Evolutionary conservation across 2,329 filamentous ascomycete species (phyloP), one percentile per base, ranked within the genome.

Genomic region (Aspergillus japonicus): DNA sequence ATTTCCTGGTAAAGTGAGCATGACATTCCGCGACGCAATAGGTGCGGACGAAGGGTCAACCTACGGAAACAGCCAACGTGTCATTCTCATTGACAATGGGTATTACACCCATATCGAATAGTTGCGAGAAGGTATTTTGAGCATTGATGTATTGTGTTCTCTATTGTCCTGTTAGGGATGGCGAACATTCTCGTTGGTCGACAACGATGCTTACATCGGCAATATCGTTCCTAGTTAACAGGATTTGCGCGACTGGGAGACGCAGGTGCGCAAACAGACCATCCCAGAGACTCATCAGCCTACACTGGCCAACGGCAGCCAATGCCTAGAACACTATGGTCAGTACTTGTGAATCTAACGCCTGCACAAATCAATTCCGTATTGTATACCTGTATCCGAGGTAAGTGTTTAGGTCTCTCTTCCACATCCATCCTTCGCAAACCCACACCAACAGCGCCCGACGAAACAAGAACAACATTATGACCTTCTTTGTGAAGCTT

Each of bases 61-160:
- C 31, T 77, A 82, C 80, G 49, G 94, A 91, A 65, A 99, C 95
- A 24, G 93, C 92, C 57, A 99, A 81, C 2, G 95, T 99, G 75
- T 99, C 95, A 76, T 99, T 99, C 78, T 99, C 95, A 71, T 99
- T 99, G 64, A 99, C 95, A 69, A 99, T 97, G 10, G 95, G 95
- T 64, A 99, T 96, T 26, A 98, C 94, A 2, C 93, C 93, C 89
- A 97, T 95, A 69, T 93, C 88, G 19, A 99, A 81, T 50, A 98
- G 83, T 75, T 96, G 92, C 55, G 87, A 85, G 73, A 99, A 91
- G 0, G 95, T 98, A 72, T 96, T 97, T 77, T 97, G 92, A 0
- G 95, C 95, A 79, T 99, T 99, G 64, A 93, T 84, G 74, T 98
- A 99, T 81, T 96, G 90, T 29, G 92, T 94, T 61, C 92, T 88